These are phyloP conservation scores for Phylloporus rhodoxanthus DNA, from an alignment of 768 basidiomycete species.

Conservation along the genomic window DNA sequence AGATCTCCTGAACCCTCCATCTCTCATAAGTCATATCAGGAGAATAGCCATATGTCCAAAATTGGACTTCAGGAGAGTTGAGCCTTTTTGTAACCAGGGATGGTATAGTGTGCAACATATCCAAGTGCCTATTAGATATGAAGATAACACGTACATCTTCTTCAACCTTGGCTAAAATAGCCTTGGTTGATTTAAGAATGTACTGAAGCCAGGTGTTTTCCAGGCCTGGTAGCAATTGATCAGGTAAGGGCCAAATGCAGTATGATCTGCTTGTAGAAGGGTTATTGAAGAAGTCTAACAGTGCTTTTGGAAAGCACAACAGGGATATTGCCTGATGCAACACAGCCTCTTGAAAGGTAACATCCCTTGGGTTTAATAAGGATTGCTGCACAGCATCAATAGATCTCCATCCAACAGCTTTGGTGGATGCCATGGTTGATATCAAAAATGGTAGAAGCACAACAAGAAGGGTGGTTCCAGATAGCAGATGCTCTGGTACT, in stretches of 20 bases:
- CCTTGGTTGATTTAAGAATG: conserved; percentile 42
- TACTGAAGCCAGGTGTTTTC: conserved; percentile 41
- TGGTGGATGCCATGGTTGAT: conserved; percentile 6
- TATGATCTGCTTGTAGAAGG: conserved; percentile 35
- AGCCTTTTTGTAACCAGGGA: conserved; percentile 42
- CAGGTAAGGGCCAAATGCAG: conserved; percentile 42
- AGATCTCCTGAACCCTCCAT: conserved; percentile 66
- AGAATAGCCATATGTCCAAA: conserved; percentile 67
- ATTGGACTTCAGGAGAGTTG: conserved; percentile 44
- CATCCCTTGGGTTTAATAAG: background rate
- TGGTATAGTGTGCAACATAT: conserved; percentile 44
- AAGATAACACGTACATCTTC: conserved; percentile 51
- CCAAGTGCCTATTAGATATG: conserved; percentile 56
- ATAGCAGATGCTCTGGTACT: conserved; percentile 32
- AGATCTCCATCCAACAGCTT: conserved; percentile 14
- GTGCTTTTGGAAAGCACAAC: conserved; percentile 42
- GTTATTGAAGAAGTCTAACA: conserved; percentile 43
- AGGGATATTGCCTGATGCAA: conserved; percentile 27
- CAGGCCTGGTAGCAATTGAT: conserved; percentile 26
- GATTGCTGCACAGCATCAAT: conserved; percentile 9
- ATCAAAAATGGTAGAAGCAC: conserved; percentile 25
- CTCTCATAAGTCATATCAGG: conserved; percentile 40
- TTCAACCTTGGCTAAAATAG: conserved; percentile 34
- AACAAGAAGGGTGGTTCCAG: conserved; percentile 18
- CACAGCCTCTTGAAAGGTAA: conserved; percentile 9